A percentile compares a stretch with the other conserved stretches of the same genome.
Conservation (phyloP, 208 protist genomes). For the Trichomonas vaginalis region DNA sequence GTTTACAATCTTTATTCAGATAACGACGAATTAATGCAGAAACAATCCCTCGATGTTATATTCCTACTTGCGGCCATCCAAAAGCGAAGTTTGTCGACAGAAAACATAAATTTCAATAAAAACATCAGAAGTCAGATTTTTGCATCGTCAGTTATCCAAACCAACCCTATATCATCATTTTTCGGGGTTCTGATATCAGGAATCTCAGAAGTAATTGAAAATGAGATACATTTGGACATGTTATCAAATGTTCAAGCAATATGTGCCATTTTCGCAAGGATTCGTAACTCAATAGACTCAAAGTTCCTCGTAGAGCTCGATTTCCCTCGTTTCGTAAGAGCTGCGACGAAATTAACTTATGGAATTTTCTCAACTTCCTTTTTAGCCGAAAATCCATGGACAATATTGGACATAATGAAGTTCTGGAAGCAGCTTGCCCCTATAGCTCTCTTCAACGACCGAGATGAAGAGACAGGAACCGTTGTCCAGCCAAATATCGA, state of each 20-base stretch:
- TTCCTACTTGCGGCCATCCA: neutral
- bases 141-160: neutral
- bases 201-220: neutral
- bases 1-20: neutral
- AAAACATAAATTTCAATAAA: neutral
- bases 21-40: neutral
- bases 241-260: neutral
- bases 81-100: neutral
- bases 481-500: neutral
- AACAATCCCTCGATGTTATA: neutral
- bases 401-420: neutral
- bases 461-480: neutral
- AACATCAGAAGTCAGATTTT: neutral
- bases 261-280: neutral
- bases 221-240: neutral
- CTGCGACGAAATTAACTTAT: neutral
- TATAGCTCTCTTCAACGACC: neutral
- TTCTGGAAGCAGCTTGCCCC: neutral
- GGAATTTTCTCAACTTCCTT: neutral
- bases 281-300: neutral
- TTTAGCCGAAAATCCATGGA: neutral
- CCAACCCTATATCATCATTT: neutral
- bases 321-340: neutral
- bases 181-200: neutral
- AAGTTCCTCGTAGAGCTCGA: neutral